A percentile compares a stretch with the other conserved stretches of the same genome.
phyloP scores from a whole-genome alignment of 176 grass and related monocot species.

The Metroxylon sagu region DNA sequence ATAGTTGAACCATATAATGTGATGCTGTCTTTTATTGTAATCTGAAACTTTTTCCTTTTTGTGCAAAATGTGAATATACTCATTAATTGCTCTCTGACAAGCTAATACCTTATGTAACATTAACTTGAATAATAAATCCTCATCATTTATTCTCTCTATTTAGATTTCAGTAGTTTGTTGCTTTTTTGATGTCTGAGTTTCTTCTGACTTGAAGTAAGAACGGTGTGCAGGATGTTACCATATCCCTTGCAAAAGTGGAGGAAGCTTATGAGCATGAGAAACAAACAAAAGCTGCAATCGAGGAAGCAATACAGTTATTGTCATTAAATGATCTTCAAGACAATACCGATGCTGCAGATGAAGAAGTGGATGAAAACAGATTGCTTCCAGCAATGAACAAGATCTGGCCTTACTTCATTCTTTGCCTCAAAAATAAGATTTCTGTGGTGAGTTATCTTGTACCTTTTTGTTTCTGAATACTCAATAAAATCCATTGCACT shows the following conservation, averaged over 20 bases:
- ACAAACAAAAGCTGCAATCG: slow-evolving; percentile 56
- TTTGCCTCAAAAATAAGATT: slow-evolving; percentile 91
- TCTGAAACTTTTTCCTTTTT: too few species aligned
- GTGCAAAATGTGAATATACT: too few species aligned
- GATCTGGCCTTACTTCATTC: slow-evolving; percentile 83
- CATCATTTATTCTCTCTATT: too few species aligned
- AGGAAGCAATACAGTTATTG: slow-evolving; percentile 59
- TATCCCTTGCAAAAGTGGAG: slow-evolving; percentile 73
- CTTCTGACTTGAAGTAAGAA: not conserved
- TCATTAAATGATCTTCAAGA: slow-evolving; percentile 62
- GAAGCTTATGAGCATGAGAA: slow-evolving; percentile 78
- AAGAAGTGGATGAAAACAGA: slow-evolving; percentile 72
- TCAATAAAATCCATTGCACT: not conserved
- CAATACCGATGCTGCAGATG: slow-evolving; percentile 38
- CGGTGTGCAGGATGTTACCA: slow-evolving; percentile 42
- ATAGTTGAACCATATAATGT: too few species aligned
- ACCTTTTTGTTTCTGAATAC: slow-evolving; percentile 1
- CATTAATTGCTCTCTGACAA: too few species aligned
- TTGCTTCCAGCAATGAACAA: slow-evolving; percentile 89
- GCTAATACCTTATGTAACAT: too few species aligned
- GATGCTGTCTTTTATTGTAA: too few species aligned
- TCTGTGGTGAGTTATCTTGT: slow-evolving; percentile 49
- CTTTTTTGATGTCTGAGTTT: slow-evolving; percentile 5
- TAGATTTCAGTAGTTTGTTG: not conserved
- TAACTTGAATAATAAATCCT: too few species aligned